phyloP scores from a whole-genome alignment of 441 rosid species.

The Isatis lusitanica region DNA sequence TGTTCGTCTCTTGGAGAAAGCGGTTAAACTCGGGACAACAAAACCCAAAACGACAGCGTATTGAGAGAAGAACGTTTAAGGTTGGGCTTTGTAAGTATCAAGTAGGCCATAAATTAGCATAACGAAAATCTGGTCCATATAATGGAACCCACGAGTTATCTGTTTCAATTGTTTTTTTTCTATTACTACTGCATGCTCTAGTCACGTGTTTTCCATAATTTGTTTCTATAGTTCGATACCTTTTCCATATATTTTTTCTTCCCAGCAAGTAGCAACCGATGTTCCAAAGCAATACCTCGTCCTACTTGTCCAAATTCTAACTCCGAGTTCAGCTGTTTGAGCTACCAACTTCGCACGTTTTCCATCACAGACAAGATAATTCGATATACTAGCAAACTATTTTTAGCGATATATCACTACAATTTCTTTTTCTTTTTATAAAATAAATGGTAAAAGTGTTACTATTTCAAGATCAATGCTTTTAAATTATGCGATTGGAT shows the following conservation, averaged over 20 bases:
- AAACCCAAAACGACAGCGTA: background rate
- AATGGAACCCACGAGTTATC: background rate
- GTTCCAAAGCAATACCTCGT: too few species aligned
- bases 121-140: background rate
- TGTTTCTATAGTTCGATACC: too few species aligned
- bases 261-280: too few species aligned
- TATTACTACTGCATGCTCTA: too few species aligned
- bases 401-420: background rate
- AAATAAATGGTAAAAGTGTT: background rate
- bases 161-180: background rate
- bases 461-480: background rate
- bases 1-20: too few species aligned
- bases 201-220: too few species aligned
- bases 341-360: background rate
- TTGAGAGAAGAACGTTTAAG: background rate
- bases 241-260: too few species aligned
- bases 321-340: background rate
- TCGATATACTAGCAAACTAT: background rate
- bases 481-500: background rate
- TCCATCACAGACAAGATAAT: background rate
- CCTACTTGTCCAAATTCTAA: background rate
- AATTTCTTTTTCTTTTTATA: background rate
- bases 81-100: constrained; percentile 18
- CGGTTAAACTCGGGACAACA: too few species aligned
- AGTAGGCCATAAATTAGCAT: background rate